These are phyloP conservation scores for Ophiostoma populinum DNA, from an alignment of 2,329 filamentous ascomycete genomes.

Conservation along the genomic window DNA sequence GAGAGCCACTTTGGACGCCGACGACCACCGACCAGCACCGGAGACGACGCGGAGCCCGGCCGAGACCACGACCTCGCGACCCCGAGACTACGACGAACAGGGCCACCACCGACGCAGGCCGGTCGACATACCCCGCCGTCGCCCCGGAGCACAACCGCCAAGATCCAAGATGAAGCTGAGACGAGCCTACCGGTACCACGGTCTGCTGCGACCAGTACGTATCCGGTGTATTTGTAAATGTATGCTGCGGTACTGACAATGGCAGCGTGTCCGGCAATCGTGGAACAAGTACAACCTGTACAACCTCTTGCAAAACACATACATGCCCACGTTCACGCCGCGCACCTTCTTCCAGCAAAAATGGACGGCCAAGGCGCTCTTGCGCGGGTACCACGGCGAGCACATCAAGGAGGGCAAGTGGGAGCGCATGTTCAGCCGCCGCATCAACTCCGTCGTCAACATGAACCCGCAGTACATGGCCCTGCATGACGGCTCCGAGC, in stretches of 20 bases:
- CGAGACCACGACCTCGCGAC: not conserved
- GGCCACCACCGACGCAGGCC: not conserved
- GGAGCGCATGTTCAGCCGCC: constrained; percentile 79
- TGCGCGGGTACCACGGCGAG: constrained; percentile 85
- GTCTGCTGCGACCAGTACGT: constrained; percentile 47
- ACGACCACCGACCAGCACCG: constrained; percentile 1
- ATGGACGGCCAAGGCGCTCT: constrained; percentile 74
- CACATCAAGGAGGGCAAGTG: constrained; percentile 86
- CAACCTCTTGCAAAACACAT: constrained; percentile 49
- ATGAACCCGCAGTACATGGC: constrained; percentile 75
- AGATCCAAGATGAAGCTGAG: constrained; percentile 33
- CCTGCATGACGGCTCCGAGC: constrained; percentile 60
- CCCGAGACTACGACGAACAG: not conserved
- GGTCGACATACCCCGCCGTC: not conserved
- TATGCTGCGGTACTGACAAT: no score
- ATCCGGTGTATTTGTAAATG: no score
- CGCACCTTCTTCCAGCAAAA: constrained; percentile 95
- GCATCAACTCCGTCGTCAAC: constrained; percentile 64
- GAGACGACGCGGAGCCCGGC: no score
- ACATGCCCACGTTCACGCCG: constrained; percentile 21
- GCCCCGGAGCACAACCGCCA: not conserved
- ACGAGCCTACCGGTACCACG: constrained; percentile 46
- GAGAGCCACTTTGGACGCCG: constrained; percentile 3
- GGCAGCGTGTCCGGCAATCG: constrained; percentile 87
- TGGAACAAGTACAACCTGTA: constrained; percentile 97